These are phyloP conservation scores for Suillus alpinus DNA, from an alignment of 768 basidiomycete genomes.

Conservation along the genomic window DNA sequence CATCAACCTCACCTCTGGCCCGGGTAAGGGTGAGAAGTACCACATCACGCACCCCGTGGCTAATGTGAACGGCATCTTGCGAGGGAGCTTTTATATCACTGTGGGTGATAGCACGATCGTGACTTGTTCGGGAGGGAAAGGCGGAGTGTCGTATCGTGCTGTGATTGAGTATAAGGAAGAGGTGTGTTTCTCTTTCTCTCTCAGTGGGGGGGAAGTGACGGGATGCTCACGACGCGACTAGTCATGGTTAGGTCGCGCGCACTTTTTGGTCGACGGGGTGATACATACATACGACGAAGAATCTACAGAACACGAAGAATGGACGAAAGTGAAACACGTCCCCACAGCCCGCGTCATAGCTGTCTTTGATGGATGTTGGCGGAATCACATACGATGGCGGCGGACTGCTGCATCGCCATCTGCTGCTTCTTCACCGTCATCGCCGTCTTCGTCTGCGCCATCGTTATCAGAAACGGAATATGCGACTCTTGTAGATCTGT, in stretches of 20 bases:
- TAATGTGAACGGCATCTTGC: conserved; percentile 85
- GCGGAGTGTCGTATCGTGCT: conserved; percentile 63
- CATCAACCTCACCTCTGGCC: conserved; percentile 70
- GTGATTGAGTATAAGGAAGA: conserved; percentile 97
- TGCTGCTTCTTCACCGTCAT: conserved; percentile 47
- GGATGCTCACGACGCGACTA: conserved; percentile 13
- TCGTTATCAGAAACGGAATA: conserved; percentile 45
- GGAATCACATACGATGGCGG: conserved; percentile 78
- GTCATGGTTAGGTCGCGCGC: conserved; percentile 90
- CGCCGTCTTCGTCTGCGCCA: conserved; percentile 34
- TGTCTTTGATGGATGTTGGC: conserved; percentile 87
- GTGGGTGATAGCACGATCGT: conserved; percentile 77
- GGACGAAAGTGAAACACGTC: conserved; percentile 89
- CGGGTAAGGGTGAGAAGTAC: conserved; percentile 76
- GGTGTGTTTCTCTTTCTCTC: conserved; percentile 41
- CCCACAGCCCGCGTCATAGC: conserved; percentile 76
- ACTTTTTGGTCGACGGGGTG: conserved; percentile 84
- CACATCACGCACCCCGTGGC: conserved; percentile 90
- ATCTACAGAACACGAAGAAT: conserved; percentile 60
- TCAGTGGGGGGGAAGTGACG: no score
- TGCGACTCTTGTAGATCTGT: conserved; percentile 72
- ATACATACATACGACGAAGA: conserved; percentile 78
- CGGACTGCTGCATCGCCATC: conserved; percentile 43
- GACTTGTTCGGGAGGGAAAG: conserved; percentile 72
- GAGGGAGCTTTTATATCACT: conserved; percentile 90